A percentile compares a stretch with the other conserved stretches of the same genome.
These are phyloP conservation scores for Botrytis fabae DNA, from an alignment of 2,329 filamentous ascomycete species.

Conservation along the genomic window DNA sequence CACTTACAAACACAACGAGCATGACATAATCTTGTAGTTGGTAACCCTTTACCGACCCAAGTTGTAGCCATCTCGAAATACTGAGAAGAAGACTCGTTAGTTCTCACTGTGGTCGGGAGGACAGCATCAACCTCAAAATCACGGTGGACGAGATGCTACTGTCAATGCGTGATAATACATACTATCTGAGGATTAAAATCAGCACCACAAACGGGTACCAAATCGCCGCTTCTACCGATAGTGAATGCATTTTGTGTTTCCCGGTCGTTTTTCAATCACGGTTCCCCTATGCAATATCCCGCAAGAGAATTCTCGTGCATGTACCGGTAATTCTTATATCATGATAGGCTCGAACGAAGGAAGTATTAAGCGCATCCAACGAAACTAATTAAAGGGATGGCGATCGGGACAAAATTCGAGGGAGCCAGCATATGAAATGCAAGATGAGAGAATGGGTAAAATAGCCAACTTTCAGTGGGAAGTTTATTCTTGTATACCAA, in stretches of 20 bases:
- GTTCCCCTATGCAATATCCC: neutral
- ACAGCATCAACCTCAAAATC: neutral
- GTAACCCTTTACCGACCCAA: constrained; percentile 50
- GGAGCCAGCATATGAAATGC: neutral
- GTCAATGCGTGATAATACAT: constrained; percentile 24
- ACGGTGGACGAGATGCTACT: neutral
- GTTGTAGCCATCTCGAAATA: constrained; percentile 44
- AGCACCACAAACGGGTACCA: constrained; percentile 46
- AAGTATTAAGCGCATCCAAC: neutral
- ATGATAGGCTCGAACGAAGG: neutral
- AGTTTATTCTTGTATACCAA: neutral
- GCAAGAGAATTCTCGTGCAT: neutral
- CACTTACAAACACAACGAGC: constrained; percentile 51
- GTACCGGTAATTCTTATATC: neutral
- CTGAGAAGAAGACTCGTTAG: constrained; percentile 30
- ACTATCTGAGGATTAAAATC: constrained; percentile 41
- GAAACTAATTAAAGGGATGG: neutral
- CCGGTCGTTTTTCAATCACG: neutral
- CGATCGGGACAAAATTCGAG: neutral
- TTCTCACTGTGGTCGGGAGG: neutral
- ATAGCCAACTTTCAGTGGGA: neutral
- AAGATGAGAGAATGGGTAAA: neutral
- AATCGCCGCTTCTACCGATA: constrained; percentile 46
- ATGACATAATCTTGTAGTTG: constrained; percentile 59
- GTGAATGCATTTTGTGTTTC: constrained; percentile 1